phyloP scores from a whole-genome alignment of 129 eudicot genomes.

The Centella asiatica region DNA sequence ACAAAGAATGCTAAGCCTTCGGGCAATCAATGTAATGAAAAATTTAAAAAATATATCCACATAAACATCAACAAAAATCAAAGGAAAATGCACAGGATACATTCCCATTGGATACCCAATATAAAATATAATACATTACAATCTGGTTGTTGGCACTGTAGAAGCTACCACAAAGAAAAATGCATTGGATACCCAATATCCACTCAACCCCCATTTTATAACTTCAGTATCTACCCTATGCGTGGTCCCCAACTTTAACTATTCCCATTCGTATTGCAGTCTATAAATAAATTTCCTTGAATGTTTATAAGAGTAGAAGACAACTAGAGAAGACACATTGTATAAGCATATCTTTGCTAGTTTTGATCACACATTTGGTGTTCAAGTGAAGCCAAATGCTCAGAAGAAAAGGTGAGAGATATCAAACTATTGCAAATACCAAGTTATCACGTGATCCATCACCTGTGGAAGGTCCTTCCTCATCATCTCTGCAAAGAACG shows the following conservation, averaged over 20 bases:
- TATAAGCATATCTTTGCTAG: background rate
- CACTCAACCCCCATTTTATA: no score
- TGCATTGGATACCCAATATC: no score
- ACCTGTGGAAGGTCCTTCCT: conserved; percentile 97
- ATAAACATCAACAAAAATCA: no score
- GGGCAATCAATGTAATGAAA: background rate
- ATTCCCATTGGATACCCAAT: no score
- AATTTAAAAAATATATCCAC: no score
- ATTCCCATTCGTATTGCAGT: no score
- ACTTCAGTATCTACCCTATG: no score
- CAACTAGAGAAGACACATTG: background rate
- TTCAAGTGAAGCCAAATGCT: background rate
- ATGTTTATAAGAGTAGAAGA: no score
- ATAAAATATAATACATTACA: no score
- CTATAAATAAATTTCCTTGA: no score
- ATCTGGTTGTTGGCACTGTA: background rate
- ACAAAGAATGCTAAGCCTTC: background rate
- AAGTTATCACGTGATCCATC: conserved; percentile 3
- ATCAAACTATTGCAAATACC: background rate
- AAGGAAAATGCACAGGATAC: no score
- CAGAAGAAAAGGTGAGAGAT: background rate
- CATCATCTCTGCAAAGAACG: conserved; percentile 96
- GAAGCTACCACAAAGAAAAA: background rate
- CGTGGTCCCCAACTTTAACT: no score
- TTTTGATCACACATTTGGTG: background rate